Percentiles rank a stretch among this genome's conserved stretches.
phyloP scores from a whole-genome alignment of 768 basidiomycete genomes.

The Termitomyces sp. region DNA sequence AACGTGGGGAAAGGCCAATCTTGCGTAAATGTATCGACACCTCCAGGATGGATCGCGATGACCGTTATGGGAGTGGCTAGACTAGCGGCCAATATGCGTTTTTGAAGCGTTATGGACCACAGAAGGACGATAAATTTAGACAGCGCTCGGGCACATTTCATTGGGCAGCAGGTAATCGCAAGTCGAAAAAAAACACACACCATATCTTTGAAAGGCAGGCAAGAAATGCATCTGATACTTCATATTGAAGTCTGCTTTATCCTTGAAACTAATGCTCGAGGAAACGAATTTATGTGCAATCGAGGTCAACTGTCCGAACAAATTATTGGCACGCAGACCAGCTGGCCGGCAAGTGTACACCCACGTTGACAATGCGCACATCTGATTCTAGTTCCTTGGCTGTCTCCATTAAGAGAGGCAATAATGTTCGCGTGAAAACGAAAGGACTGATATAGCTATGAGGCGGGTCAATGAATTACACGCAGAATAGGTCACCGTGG shows the following conservation, averaged over 20 bases:
- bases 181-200: conserved; percentile 19
- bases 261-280: conserved; percentile 23
- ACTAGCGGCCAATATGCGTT: conserved; percentile 33
- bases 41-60: conserved; percentile 33
- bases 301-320: conserved; percentile 30
- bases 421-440: conserved; percentile 49
- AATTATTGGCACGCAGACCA: not conserved
- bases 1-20: conserved; percentile 19
- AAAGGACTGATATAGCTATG: conserved; percentile 52
- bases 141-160: conserved; percentile 28
- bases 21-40: conserved; percentile 28
- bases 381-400: conserved; percentile 46
- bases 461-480: not conserved
- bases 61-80: conserved; percentile 32
- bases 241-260: conserved; percentile 32
- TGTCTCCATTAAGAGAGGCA: conserved; percentile 51
- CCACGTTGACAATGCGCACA: conserved; percentile 58
- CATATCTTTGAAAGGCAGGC: conserved; percentile 26
- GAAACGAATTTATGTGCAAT: conserved; percentile 21
- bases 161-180: not conserved
- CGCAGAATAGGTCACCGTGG: not conserved
- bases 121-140: conserved; percentile 53
- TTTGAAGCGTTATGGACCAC: conserved; percentile 47
- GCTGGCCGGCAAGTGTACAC: conserved; percentile 15
- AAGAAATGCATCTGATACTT: conserved; percentile 24